Evolutionary conservation across 352 stramenopile species (phyloP).

Genomic region (Pythium phragmiticola): DNA sequence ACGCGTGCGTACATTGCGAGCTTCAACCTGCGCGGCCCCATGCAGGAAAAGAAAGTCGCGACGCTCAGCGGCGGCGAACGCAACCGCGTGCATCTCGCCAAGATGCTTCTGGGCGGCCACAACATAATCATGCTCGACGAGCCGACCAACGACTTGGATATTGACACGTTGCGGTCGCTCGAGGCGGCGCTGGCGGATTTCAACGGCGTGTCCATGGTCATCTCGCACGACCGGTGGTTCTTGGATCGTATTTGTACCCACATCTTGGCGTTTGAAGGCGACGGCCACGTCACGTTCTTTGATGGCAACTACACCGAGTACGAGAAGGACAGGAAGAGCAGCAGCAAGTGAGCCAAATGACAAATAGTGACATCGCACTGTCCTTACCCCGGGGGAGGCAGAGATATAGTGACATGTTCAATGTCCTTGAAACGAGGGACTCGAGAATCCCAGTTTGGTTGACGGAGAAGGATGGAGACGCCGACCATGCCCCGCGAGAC

Average conservation of each 20-base stretch:
- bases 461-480: neutral
- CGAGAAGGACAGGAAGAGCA: constrained; percentile 61
- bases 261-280: constrained; percentile 82
- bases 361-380: neutral
- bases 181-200: constrained; percentile 86
- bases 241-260: constrained; percentile 92
- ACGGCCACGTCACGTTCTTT: constrained; percentile 76
- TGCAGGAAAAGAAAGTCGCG: constrained; percentile 82
- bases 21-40: constrained; percentile 80
- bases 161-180: constrained; percentile 86
- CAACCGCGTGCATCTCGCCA: constrained; percentile 84
- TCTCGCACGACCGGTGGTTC: constrained; percentile 96
- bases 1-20: constrained; percentile 42
- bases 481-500: constrained; percentile 15
- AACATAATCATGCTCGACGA: constrained; percentile 90
- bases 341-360: constrained; percentile 2
- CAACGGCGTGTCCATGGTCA: constrained; percentile 92
- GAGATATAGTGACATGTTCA: neutral
- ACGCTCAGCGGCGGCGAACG: constrained; percentile 80
- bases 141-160: constrained; percentile 86
- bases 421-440: neutral
- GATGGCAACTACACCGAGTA: constrained; percentile 89
- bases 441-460: constrained; percentile 3
- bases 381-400: too few species aligned
- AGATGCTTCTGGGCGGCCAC: constrained; percentile 81